Conservation (phyloP, 2,329 filamentous ascomycete species). For the Neonectria punicea region DNA sequence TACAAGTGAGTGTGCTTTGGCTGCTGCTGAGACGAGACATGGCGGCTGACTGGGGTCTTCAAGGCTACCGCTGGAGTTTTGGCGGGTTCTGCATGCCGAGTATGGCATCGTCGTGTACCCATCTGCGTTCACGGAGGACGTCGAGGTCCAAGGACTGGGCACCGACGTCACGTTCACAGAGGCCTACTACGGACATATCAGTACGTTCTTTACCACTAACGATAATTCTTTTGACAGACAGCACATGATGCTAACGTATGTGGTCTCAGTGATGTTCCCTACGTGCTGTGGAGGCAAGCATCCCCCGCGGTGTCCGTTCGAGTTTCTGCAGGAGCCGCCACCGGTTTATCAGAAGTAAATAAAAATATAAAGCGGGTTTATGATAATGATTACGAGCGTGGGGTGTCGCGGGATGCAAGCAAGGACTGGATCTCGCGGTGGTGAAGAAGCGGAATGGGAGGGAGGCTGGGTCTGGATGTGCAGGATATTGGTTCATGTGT, state of each 20-base stretch:
- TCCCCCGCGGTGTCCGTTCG: conserved; percentile 51
- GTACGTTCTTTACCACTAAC: conserved; percentile 35
- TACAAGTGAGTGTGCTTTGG: conserved; percentile 44
- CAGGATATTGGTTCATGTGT: neutral
- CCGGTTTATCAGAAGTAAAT: conserved; percentile 47
- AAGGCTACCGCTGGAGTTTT: conserved; percentile 52
- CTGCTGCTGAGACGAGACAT: neutral
- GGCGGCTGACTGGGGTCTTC: conserved; percentile 13
- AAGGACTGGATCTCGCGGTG: neutral
- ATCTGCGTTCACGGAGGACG: conserved; percentile 50
- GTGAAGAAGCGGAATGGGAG: neutral
- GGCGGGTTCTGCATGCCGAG: conserved; percentile 51
- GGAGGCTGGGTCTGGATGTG: neutral
- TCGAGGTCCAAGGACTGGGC: conserved; percentile 47
- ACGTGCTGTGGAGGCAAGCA: conserved; percentile 41
- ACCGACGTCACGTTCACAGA: conserved; percentile 51
- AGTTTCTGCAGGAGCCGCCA: conserved; percentile 51
- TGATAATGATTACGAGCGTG: conserved; percentile 6
- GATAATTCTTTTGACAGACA: neutral
- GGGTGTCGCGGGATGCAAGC: neutral
- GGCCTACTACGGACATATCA: conserved; percentile 50
- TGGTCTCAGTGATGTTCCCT: conserved; percentile 49
- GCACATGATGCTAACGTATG: conserved; percentile 23
- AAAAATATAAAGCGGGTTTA: conserved; percentile 18
- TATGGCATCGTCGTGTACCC: conserved; percentile 56